These are phyloP conservation scores for Fomes fomentarius DNA, from an alignment of 1,284 basidiomycete species.

Conservation along the genomic window DNA sequence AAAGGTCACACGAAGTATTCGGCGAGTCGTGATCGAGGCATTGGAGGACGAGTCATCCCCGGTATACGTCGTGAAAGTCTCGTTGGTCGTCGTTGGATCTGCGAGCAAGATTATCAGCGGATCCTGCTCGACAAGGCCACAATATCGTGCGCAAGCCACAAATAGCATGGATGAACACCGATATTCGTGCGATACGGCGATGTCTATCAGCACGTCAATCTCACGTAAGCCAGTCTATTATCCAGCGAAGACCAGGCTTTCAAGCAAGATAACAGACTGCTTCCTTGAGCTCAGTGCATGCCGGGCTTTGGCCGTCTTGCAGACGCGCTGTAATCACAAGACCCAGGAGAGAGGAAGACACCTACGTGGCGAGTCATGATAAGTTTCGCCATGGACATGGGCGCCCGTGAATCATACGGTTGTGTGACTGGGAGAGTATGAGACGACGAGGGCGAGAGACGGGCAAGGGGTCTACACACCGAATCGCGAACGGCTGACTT, in stretches of 20 bases:
- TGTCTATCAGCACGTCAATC: conserved; percentile 7
- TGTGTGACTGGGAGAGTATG: conserved; percentile 22
- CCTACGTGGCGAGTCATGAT: conserved; percentile 41
- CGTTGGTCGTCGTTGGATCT: conserved; percentile 33
- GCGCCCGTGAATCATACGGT: conserved; percentile 31
- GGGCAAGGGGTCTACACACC: conserved; percentile 19
- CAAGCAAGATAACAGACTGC: neutral
- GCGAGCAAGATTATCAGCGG: too few species aligned
- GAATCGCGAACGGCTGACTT: conserved; percentile 27
- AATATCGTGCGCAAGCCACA: neutral
- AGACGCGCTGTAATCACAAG: conserved; percentile 17
- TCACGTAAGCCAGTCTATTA: neutral
- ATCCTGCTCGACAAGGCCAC: neutral
- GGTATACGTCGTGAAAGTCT: conserved; percentile 30
- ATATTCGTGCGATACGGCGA: neutral
- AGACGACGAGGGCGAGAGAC: conserved; percentile 1
- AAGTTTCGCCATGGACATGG: conserved; percentile 40
- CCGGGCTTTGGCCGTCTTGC: conserved; percentile 15
- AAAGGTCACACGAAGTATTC: conserved; percentile 23
- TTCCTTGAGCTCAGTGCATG: conserved; percentile 16
- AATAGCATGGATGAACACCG: neutral
- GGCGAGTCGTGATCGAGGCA: conserved; percentile 29
- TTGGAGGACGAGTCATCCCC: conserved; percentile 28
- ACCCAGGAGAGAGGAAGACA: conserved; percentile 16
- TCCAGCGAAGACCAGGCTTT: neutral